Evolutionary conservation across 805 yeast genomes (phyloP).

Genomic region (Suhomyces faveliae): DNA sequence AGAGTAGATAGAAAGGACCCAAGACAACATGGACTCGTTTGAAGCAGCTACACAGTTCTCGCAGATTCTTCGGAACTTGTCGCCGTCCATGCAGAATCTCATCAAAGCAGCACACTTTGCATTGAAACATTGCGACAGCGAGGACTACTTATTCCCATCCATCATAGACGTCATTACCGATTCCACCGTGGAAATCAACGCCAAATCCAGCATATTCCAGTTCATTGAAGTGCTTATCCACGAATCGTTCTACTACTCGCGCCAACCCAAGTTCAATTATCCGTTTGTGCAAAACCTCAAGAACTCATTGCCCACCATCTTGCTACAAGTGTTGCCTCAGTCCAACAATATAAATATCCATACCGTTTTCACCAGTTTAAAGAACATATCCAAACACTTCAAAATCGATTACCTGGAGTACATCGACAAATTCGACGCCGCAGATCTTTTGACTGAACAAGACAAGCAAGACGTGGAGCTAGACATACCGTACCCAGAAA

Average conservation of each 20-base stretch:
- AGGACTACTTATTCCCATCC: slow-evolving; percentile 68
- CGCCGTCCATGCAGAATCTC: slow-evolving; percentile 58
- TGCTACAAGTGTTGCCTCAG: slow-evolving; percentile 35
- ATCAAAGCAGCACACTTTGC: slow-evolving; percentile 56
- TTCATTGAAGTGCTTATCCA: slow-evolving; percentile 62
- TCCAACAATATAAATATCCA: slow-evolving; percentile 35
- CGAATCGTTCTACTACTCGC: slow-evolving; percentile 34
- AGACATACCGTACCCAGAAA: slow-evolving; percentile 36
- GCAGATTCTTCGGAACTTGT: slow-evolving; percentile 60
- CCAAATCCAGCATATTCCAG: slow-evolving; percentile 64
- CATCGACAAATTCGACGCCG: slow-evolving; percentile 25
- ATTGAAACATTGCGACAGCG: slow-evolving; percentile 53
- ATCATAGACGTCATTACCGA: slow-evolving; percentile 59
- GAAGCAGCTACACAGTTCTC: slow-evolving; percentile 78
- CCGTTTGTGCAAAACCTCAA: slow-evolving; percentile 38
- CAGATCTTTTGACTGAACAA: slow-evolving; percentile 31
- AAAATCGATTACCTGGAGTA: slow-evolving; percentile 27
- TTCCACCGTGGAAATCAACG: slow-evolving; percentile 50
- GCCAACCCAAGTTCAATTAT: slow-evolving; percentile 35
- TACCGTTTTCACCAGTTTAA: slow-evolving; percentile 36
- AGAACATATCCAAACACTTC: slow-evolving; percentile 35
- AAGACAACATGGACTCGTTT: slow-evolving; percentile 73
- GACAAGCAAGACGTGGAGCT: slow-evolving; percentile 33
- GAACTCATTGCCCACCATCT: slow-evolving; percentile 32
- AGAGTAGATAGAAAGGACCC: too few relatives aligned